Evolutionary conservation across 768 basidiomycete species (phyloP), one percentile per base, ranked within the genome.

Genomic region (Agaricus blazei): DNA sequence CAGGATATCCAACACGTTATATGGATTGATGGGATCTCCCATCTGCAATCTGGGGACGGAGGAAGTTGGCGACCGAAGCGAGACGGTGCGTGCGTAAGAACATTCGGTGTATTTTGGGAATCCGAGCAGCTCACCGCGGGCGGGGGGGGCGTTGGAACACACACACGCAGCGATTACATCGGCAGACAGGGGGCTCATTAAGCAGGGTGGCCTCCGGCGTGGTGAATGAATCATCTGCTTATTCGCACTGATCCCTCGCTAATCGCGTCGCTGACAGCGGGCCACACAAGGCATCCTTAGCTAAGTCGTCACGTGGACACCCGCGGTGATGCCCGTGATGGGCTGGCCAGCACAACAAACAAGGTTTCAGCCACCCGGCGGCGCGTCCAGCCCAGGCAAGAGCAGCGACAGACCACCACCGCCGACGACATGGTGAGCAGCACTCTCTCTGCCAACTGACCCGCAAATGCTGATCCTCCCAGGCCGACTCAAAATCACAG

Each of bases 401-500:
- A 71, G 70, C 70, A 68, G 65, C 67, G 67, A 71, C 70, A 68
- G 66, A 70, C 64, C 66, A 69, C 64, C 62, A 64, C 64, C 65
- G 62, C 54, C 67, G 63, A 71, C 68, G 72, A 74, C 73, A 75
- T 75, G 74, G 74, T 75, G 57, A 67, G 73, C 65, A 54, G 48
- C 54, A 11, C 8, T 11, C 1, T 36, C 23, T 19, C 40, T 42
- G 42, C 44, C 40, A 15, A 15, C 9, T 41, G 12, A 15, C n/a
- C 19, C 15, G 6, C 56, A 37, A 1, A 48, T 47, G 23, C 40
- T 50, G 12, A 27, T 31, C 11, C 28, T n/a, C 51, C 3, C 59
- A 93, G 92, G 88, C 92, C 74, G 92, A 93, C 68, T 82, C 86
- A 77, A 91, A 92, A 75, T 44, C 54, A 49, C 87, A 88, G 62